Evolutionary conservation across 257 asterid species (phyloP), one percentile per base, ranked within the genome.

Genomic region (Ophiorrhiza pumila): DNA sequence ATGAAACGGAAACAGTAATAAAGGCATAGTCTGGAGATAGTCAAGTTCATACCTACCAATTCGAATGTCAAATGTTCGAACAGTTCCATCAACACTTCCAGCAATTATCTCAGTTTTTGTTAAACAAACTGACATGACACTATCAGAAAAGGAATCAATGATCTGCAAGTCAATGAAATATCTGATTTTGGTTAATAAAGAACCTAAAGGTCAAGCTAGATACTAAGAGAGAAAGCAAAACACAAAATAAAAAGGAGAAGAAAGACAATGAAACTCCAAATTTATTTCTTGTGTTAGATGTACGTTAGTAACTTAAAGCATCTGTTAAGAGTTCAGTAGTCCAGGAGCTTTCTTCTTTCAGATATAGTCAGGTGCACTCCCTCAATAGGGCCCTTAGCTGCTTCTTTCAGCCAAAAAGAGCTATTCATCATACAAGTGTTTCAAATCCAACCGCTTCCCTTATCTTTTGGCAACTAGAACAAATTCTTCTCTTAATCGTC

Each of bases 61-160:
- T 71, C 98, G 87, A 75, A 93, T 89, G 80, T 93, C 98, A 85
- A 93, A 91, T 71, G 98, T 93, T 52, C 96, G 89, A 84, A 91
- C 95, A 72, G 97, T 89, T 80, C 98, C 98, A 80, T 93, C 98
- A 43, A 93, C 98, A 85, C 98, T 88, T 85, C 96, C 98, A 74
- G 90, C 98, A 83, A 93, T 89, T 78, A 93, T 91, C 85, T 93
- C 97, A 75, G 89, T 84, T 84, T 90, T 86, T 8, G 97, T 87
- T 74, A 93, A 80, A 79, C 97, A 85, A 73, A 91, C 80, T 65
- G 98, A 93, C 98, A 91, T 91, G 71, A 88, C 98, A 83, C 96
- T 91, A 74, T 93, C 97, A 45, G 73, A 79, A 75, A 91, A 93
- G 64, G 88, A 87, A 80, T 86, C 85, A 67, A 93, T 91, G 63